phyloP scores from a whole-genome alignment of 805 yeast genomes.

The Starmerella riodocensis region DNA sequence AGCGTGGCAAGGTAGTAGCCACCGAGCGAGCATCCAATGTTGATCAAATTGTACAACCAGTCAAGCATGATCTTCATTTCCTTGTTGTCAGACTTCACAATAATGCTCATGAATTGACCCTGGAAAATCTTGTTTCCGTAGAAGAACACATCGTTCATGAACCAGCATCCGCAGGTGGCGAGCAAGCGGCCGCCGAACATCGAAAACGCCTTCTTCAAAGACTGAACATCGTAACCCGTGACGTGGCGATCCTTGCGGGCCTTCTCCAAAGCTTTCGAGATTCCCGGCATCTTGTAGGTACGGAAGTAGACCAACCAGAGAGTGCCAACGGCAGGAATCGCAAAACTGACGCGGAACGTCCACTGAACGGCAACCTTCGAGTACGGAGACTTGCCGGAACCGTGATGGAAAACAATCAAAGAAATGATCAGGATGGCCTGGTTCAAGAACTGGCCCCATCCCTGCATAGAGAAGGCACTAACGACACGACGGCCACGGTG shows the following conservation, averaged over 20 bases:
- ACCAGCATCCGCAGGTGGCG: slow-evolving; percentile 50
- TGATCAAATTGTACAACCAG: slow-evolving; percentile 33
- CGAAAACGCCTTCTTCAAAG: slow-evolving; percentile 22
- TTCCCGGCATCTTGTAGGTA: slow-evolving; percentile 28
- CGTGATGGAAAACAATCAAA: slow-evolving; percentile 25
- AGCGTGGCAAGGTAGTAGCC: slow-evolving; percentile 50
- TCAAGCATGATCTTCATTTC: slow-evolving; percentile 40
- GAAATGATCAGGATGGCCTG: slow-evolving; percentile 24
- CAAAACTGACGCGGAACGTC: slow-evolving; percentile 30
- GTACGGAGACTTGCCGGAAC: slow-evolving; percentile 22
- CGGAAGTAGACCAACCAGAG: slow-evolving; percentile 30
- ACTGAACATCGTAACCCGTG: slow-evolving; percentile 28
- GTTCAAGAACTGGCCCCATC: slow-evolving; percentile 27
- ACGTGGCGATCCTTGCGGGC: slow-evolving; percentile 26
- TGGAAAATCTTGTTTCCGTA: slow-evolving; percentile 51
- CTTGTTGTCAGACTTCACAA: slow-evolving; percentile 28
- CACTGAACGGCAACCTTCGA: slow-evolving; percentile 29
- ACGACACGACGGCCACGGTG: slow-evolving; percentile 31
- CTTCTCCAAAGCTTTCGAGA: slow-evolving; percentile 24
- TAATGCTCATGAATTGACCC: slow-evolving; percentile 31
- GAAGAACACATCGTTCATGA: slow-evolving; percentile 49
- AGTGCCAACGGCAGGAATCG: slow-evolving; percentile 30
- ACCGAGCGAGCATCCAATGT: slow-evolving; percentile 62
- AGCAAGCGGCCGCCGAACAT: slow-evolving; percentile 31
- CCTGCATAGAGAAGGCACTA: slow-evolving; percentile 27